Evolutionary conservation across 23 red algal species (phyloP).

Genomic region (Pyropia yezoensis): DNA sequence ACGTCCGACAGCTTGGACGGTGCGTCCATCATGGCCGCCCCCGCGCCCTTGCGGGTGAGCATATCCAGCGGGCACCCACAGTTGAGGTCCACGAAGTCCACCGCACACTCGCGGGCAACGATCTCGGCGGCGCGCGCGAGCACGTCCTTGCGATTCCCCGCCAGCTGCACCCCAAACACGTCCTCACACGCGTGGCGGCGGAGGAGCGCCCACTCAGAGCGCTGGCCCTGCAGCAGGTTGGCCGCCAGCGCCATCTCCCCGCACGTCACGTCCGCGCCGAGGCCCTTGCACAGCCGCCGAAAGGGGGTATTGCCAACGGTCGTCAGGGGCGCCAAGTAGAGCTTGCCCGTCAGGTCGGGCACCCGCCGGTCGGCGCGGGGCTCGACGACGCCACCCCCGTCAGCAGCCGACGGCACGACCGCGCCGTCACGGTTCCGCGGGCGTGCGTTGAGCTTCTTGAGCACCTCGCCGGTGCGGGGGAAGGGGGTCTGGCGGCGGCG

Average conservation of each 20-base stretch:
- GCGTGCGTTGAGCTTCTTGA: too few relatives aligned
- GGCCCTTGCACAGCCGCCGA: slow-evolving; percentile 53
- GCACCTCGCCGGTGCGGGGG: too few relatives aligned
- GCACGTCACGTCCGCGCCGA: slow-evolving; percentile 72
- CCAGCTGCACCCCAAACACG: slow-evolving; percentile 80
- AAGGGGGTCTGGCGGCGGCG: neutral
- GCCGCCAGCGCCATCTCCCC: slow-evolving; percentile 77
- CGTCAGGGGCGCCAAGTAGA: slow-evolving; percentile 74
- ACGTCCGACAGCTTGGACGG: slow-evolving; percentile 36
- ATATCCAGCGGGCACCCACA: slow-evolving; percentile 77
- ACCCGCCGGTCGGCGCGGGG: too few relatives aligned
- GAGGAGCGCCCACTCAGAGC: slow-evolving; percentile 74
- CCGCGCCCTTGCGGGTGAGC: slow-evolving; percentile 50
- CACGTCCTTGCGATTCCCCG: slow-evolving; percentile 47
- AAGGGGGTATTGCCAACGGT: slow-evolving; percentile 79
- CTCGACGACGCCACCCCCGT: too few relatives aligned
- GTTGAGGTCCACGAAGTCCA: slow-evolving; percentile 88
- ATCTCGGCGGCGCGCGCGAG: slow-evolving; percentile 63
- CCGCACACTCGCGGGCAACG: slow-evolving; percentile 36
- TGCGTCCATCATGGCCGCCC: slow-evolving; percentile 47
- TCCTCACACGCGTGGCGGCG: slow-evolving; percentile 63
- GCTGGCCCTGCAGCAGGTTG: slow-evolving; percentile 68
- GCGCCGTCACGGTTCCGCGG: too few relatives aligned
- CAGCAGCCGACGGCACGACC: too few relatives aligned
- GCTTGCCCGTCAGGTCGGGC: slow-evolving; percentile 45